Conservation (phyloP, 2,329 filamentous ascomycete species). For the Kalmusia sp. region DNA sequence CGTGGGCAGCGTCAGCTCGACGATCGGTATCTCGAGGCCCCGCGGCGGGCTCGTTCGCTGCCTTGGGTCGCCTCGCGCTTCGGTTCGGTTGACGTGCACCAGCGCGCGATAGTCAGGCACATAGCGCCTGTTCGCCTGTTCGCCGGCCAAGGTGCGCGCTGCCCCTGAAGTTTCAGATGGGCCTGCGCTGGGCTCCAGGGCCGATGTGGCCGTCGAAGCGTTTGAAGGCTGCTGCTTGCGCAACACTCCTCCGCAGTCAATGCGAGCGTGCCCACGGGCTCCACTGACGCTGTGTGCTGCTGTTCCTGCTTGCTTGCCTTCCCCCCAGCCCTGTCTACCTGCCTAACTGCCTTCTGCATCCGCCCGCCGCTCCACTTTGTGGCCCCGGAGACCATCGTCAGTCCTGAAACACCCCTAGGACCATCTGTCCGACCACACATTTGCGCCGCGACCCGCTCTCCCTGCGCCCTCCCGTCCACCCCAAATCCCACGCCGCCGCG, state of each 20-base stretch:
- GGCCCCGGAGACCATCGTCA: not conserved
- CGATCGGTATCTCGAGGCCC: not conserved
- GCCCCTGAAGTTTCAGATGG: constrained; percentile 9
- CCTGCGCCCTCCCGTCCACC: constrained; percentile 11
- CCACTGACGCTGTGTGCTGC: not conserved
- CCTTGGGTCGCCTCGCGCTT: constrained; percentile 3
- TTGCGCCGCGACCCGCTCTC: constrained; percentile 3
- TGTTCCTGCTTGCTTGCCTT: not conserved
- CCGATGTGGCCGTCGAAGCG: not conserved
- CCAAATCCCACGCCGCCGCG: constrained; percentile 2
- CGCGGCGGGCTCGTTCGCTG: not conserved
- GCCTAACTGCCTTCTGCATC: not conserved
- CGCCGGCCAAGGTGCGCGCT: not conserved
- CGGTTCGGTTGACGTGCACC: not conserved
- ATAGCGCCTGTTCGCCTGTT: not conserved
- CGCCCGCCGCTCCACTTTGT: not conserved
- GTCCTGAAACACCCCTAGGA: constrained; percentile 14
- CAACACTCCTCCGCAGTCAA: constrained; percentile 11
- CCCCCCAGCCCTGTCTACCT: not conserved
- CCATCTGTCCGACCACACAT: constrained; percentile 1
- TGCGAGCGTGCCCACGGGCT: too few species aligned
- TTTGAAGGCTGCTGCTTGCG: constrained; percentile 15
- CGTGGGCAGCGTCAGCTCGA: not conserved
- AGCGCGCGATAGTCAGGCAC: constrained; percentile 2
- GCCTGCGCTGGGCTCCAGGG: not conserved